Evolutionary conservation across 176 grass and related monocot species (phyloP), one percentile per base, ranked within the genome.

Genomic region (Pharus latifolius): DNA sequence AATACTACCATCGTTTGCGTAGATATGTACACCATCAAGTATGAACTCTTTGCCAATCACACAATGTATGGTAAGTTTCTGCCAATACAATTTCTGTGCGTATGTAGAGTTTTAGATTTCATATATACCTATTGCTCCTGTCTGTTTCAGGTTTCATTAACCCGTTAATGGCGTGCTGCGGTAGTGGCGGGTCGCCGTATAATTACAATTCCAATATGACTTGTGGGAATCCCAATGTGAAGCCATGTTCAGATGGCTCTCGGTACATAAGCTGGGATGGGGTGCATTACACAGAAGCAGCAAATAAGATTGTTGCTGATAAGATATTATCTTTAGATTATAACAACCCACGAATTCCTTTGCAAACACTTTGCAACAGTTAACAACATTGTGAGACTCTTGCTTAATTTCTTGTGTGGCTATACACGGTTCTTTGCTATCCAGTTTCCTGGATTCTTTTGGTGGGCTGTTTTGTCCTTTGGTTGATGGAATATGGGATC

Each of bases 1-100:
- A 59, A 60, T 9, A 20, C 52, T 2, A 67, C 62, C 24, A 48
- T 79, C 20, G 83, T 91, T 64, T 82, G 83, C 62, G 67, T 65
- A 5, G 88, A 91, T 60, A 67, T 86, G 68, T 80, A 79, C 46
- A 47, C 74, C n/a, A 83, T 86, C 69, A 91, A 86, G 75, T 83
- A 83, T 70, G 70, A 60, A 22, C 63, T 91, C 62, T 10, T 91
- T 8, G 52, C 80, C 43, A 77, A 91, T 67, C 83, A 80, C 72
- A 75, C 64, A n/a, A 65, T 40, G 60, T 82, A 87, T 30, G 70
- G 80, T 77, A 29, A 70, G 50, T 70, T 68, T 50, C 14, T 55
- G 22, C 14, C 30, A 7, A 29, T 5, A 20, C 34, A 38, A 24
- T 16, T 63, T 17, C 25, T 63, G 6, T 17, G 14, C 15, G 4